Conservation (phyloP, 805 yeast species). For the Myxozyma geophila region DNA sequence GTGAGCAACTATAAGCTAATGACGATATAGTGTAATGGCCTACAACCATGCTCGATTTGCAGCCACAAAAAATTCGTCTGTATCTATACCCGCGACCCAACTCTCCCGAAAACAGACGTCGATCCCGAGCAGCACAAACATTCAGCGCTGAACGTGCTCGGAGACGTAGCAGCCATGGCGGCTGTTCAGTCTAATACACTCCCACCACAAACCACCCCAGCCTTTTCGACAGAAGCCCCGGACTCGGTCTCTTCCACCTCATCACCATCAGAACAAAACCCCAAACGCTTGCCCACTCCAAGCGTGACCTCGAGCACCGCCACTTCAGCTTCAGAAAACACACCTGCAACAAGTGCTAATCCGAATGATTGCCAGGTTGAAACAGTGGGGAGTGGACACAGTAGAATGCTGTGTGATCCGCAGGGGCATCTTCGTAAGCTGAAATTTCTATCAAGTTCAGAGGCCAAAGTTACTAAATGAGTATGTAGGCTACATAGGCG, state of each 20-base stretch:
- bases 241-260: too few species aligned
- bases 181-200: not conserved
- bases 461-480: not conserved
- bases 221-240: not conserved
- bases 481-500: slow-evolving; percentile 48
- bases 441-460: too few species aligned
- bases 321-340: not conserved
- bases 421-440: slow-evolving; percentile 46
- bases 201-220: not conserved
- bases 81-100: slow-evolving; percentile 18
- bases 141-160: slow-evolving; percentile 5
- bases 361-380: slow-evolving; percentile 23
- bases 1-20: not conserved
- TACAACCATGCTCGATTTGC: slow-evolving; percentile 48
- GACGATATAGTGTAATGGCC: slow-evolving; percentile 41
- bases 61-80: slow-evolving; percentile 43
- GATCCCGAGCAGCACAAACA: not conserved
- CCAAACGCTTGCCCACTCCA: not conserved
- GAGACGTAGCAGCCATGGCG: slow-evolving; percentile 13
- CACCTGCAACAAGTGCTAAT: not conserved
- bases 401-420: slow-evolving; percentile 47
- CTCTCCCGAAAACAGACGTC: not conserved
- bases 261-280: too few species aligned
- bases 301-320: not conserved
- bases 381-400: slow-evolving; percentile 28